Evolutionary conservation across 257 asterid genomes (phyloP), one percentile per base, ranked within the genome.

Genomic region (Eustoma russellianum): DNA sequence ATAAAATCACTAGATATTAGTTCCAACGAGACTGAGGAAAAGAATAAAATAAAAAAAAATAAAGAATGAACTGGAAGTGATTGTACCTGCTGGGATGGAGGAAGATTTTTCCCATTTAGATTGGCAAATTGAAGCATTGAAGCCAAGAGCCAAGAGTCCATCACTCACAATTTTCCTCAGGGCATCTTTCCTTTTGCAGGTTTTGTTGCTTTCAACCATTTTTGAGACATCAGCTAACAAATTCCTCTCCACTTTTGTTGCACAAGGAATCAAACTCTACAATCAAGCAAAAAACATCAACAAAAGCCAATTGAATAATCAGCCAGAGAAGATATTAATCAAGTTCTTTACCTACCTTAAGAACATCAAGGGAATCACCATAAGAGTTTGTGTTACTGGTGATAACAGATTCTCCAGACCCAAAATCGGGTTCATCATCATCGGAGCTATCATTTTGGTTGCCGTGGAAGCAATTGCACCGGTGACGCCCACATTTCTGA

Each of bases 31-130:
- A 24, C 30, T 24, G 30, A 24, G 1, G 30, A 24, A 24, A 24
- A 24, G 30, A 33, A 24, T 5, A 13, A 41, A n/a, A 40, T 18
- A 41, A 5, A 9, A 17, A 45, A n/a, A 14, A 0, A 34, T 14
- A 33, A 13, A 9, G 3, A 5, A 3, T 13, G 33, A 40, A 2
- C 3, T 10, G 59, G 10, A 46, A 30, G 62, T 18, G 57, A 43
- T 19, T 48, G 38, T 83, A 88, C 97, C 98, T 46, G 98, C 85
- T 47, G 96, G 96, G 60, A 83, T 66, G 5, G 95, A 66, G 46
- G 95, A 61, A 19, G 91, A 55, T 50, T 81, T 90, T 24, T 83
- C 93, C 98, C 98, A 90, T 68, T 84, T 87, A 34, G 98, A 90
- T 80, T 74, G 81, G 70, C 96, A 90, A 18, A 83, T 64, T 24